Evolutionary conservation across 2,329 filamentous ascomycete species (phyloP).

Genomic region (Aureobasidium sp.): DNA sequence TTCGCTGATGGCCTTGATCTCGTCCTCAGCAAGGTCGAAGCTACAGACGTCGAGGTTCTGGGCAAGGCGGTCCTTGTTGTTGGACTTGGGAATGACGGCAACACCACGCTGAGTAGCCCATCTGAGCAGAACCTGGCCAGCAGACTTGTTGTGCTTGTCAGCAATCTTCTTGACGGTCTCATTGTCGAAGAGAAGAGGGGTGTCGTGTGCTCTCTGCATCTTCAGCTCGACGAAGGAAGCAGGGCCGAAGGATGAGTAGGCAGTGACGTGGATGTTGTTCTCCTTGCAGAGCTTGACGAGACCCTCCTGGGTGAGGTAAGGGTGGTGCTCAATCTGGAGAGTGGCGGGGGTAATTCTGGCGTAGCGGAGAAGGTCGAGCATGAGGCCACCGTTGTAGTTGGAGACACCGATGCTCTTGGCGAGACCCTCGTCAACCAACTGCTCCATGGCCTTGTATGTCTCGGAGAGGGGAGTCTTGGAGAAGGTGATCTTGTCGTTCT

Average conservation of each 20-base stretch:
- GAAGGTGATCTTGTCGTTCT: conserved; percentile 55
- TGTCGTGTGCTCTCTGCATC: conserved; percentile 59
- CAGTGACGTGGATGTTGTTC: conserved; percentile 68
- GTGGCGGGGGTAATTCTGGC: conserved; percentile 67
- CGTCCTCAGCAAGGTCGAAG: conserved; percentile 60
- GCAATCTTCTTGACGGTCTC: conserved; percentile 58
- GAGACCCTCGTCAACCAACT: conserved; percentile 61
- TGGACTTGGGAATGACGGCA: conserved; percentile 77
- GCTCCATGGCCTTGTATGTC: conserved; percentile 78
- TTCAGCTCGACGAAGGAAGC: conserved; percentile 71
- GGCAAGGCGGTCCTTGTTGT: conserved; percentile 48
- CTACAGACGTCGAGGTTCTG: conserved; percentile 61
- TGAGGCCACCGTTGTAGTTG: conserved; percentile 72
- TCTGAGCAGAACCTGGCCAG: conserved; percentile 74
- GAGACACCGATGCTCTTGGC: conserved; percentile 69
- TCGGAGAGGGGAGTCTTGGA: conserved; percentile 68
- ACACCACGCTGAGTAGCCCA: conserved; percentile 81
- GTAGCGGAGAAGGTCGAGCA: conserved; percentile 75
- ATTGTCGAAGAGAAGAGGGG: conserved; percentile 65
- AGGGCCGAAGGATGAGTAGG: conserved; percentile 79
- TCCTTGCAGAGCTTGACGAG: conserved; percentile 63
- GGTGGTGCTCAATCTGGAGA: conserved; percentile 86
- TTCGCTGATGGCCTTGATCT: conserved; percentile 59
- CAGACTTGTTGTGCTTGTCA: conserved; percentile 61
- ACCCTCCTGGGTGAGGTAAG: conserved; percentile 70